Conservation (phyloP, 2,329 filamentous ascomycete species). For the Xenosphaeropsis pyriputrescens region DNA sequence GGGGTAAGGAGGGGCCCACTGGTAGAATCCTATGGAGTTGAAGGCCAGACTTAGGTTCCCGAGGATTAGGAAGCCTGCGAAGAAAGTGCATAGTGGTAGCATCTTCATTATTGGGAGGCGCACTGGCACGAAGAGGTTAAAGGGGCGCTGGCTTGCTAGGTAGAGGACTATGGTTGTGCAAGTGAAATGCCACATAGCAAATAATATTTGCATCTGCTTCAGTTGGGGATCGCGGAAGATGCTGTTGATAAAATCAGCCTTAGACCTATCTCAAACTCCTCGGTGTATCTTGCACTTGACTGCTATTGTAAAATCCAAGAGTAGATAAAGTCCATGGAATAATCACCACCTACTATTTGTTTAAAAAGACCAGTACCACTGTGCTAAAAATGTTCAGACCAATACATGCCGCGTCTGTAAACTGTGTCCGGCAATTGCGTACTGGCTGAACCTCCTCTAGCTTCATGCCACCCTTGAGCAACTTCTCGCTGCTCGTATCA, state of each 20-base stretch:
- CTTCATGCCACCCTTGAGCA: no score
- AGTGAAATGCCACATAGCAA: constrained; percentile 31
- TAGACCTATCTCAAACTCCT: no score
- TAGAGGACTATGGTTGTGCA: constrained; percentile 27
- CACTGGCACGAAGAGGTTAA: constrained; percentile 27
- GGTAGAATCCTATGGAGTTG: constrained; percentile 30
- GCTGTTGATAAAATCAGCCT: constrained; percentile 10
- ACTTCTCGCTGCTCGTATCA: no score
- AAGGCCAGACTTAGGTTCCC: constrained; percentile 28
- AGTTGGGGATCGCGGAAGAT: constrained; percentile 27
- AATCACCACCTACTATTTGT: no score
- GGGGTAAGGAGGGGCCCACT: constrained; percentile 10
- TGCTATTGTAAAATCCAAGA: no score
- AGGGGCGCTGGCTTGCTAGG: constrained; percentile 23
- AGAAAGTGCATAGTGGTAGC: constrained; percentile 28
- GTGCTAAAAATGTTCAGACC: no score
- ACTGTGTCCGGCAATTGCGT: no score
- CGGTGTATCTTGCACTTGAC: no score
- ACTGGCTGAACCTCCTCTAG: no score
- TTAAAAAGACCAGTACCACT: no score
- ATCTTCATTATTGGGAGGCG: constrained; percentile 26
- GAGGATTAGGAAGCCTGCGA: constrained; percentile 28
- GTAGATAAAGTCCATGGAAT: no score
- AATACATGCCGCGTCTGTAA: no score
- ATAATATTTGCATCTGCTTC: constrained; percentile 26